Base-by-base conservation (phyloP, 2,329 filamentous ascomycete genomes). In the Alternaria sp. region DNA sequence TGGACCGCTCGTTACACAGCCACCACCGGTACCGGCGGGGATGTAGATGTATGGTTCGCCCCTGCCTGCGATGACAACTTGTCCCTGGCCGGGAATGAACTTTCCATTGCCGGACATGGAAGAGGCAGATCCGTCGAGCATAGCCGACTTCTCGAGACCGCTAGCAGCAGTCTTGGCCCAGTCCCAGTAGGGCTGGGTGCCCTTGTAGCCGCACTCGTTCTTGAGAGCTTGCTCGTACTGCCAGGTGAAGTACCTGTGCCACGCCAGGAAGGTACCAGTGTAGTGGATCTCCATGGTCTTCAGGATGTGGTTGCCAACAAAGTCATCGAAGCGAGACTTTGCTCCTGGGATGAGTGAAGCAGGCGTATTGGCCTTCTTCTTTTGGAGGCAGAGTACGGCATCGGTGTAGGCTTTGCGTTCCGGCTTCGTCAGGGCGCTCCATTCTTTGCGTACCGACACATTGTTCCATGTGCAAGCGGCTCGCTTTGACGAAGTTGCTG, bases 41-140 rank as follows among this genome's bases (percentile, higher is more conserved):
- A 84, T 73, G 11, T 62, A 71, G 46, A 82, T 73, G 3, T 65
- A 63, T 23, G 73, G 74, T 0, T 63, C 46, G 11, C 62, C 69
- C 8, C 67, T 70, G 3, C 57, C 62, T 13, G 59, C 67, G 15
- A 72, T 51, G 32, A 52, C 77, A 65, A 67, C 78, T 12, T 67
- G 55, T 71, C 69, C 81, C 17, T 68, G 69, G 3, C 68, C 69
- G 8, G 65, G 53, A 23, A 71, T 74, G 54, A 71, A 79, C 12
- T 70, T 75, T 30, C 85, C 85, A 62, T 87, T 84, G 23, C 84
- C 83, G 30, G 81, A 67, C 68, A 79, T 74, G 15, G 81, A 78
- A 57, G 81, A 84, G 25, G 80, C 82, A 57, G 83, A 84, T 54
- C 87, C 87, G 67, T 87, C 85, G 65, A 89, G 88, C 57, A 89